A percentile compares a stretch with the other conserved stretches of the same genome.
phyloP scores from a whole-genome alignment of 2,329 filamentous ascomycete genomes.

The Ophiosphaerella korrae region DNA sequence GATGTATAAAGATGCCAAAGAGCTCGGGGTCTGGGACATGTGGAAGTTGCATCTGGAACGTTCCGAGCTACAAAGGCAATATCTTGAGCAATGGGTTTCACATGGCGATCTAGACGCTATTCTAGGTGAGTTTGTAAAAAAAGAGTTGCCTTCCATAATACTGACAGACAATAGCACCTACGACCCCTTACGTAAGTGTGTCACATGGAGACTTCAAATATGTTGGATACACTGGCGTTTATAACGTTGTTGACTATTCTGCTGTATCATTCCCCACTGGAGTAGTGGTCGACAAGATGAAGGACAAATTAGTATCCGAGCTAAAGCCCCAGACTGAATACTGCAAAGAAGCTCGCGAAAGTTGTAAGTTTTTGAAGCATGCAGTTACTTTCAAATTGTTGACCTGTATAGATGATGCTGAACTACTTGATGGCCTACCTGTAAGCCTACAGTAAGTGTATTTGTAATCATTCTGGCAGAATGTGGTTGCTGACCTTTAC shows the following conservation, averaged over 20 bases:
- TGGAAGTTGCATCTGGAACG: constrained; percentile 57
- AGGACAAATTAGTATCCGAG: constrained; percentile 38
- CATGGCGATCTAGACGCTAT: constrained; percentile 52
- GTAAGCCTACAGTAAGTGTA: constrained; percentile 46
- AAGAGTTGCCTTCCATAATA: not conserved
- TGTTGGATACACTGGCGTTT: constrained; percentile 55
- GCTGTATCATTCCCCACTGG: constrained; percentile 53
- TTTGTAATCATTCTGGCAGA: not conserved
- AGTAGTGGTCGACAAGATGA: constrained; percentile 44
- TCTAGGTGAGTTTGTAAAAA: constrained; percentile 32
- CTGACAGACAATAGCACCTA: constrained; percentile 42
- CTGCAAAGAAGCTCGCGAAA: constrained; percentile 48
- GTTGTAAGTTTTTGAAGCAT: constrained; percentile 43
- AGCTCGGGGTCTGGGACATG: constrained; percentile 52
- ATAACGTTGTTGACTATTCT: constrained; percentile 56
- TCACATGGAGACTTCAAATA: constrained; percentile 52
- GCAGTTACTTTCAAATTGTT: not conserved
- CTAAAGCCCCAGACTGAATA: constrained; percentile 41
- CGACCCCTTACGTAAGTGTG: constrained; percentile 52
- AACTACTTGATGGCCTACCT: constrained; percentile 51
- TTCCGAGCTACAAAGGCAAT: constrained; percentile 50
- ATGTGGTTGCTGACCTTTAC: constrained; percentile 1
- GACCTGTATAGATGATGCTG: constrained; percentile 39
- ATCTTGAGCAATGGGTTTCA: constrained; percentile 53
- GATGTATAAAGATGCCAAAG: constrained; percentile 50